Evolutionary conservation across 805 yeast species (phyloP).

Genomic region (Metschnikowia noctiluminum): DNA sequence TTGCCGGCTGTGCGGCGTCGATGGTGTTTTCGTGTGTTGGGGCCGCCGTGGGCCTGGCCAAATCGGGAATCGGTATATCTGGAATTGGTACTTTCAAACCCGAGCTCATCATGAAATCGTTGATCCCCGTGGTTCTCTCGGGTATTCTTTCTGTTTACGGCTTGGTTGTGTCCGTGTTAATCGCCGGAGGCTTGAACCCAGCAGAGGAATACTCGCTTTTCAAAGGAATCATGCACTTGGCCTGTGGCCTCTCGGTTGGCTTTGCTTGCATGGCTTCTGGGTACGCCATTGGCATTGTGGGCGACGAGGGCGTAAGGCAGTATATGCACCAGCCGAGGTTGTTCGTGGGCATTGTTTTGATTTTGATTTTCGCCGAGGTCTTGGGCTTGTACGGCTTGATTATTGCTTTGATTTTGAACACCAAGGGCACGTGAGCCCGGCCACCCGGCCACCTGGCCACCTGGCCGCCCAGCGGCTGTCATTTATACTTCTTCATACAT

Average conservation of each 20-base stretch:
- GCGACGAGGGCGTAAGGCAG: slow-evolving; percentile 89
- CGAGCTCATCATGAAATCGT: slow-evolving; percentile 90
- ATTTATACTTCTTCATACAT: slow-evolving; percentile 1
- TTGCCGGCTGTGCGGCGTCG: slow-evolving; percentile 95
- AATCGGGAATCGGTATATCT: slow-evolving; percentile 95
- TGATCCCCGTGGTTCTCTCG: slow-evolving; percentile 96
- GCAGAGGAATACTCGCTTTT: slow-evolving; percentile 76
- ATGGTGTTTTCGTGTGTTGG: slow-evolving; percentile 93
- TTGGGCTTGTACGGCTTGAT: slow-evolving; percentile 92
- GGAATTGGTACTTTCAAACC: slow-evolving; percentile 99
- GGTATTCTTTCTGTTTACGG: slow-evolving; percentile 98
- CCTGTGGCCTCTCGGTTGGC: slow-evolving; percentile 95
- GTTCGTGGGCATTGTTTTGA: slow-evolving; percentile 86
- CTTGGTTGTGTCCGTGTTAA: slow-evolving; percentile 90
- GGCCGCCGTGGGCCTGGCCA: slow-evolving; percentile 98
- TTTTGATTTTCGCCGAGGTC: slow-evolving; percentile 87
- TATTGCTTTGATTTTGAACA: slow-evolving; percentile 86
- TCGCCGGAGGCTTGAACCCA: slow-evolving; percentile 87
- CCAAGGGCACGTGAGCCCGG: slow-evolving; percentile 53
- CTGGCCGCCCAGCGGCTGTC: background rate
- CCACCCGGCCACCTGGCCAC: background rate
- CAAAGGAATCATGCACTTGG: slow-evolving; percentile 97
- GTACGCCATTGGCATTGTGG: slow-evolving; percentile 92
- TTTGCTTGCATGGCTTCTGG: slow-evolving; percentile 96
- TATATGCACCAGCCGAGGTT: slow-evolving; percentile 84